Evolutionary conservation across 2,329 filamentous ascomycete genomes (phyloP).

Genomic region (Sphaerulina populicola): DNA sequence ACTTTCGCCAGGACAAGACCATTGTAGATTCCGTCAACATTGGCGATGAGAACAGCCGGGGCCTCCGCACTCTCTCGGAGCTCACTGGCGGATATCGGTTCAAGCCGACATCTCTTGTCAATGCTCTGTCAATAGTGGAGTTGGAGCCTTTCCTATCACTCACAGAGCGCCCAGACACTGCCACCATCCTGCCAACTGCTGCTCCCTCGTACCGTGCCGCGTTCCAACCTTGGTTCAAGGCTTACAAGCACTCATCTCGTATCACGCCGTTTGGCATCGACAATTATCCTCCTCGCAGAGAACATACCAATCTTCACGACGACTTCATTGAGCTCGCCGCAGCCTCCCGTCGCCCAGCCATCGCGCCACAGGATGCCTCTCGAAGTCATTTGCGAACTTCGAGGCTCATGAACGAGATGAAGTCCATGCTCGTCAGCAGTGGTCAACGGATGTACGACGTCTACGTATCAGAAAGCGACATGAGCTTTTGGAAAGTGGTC

Average conservation of each 20-base stretch:
- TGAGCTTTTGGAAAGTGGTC: conserved; percentile 37
- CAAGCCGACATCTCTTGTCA: conserved; percentile 30
- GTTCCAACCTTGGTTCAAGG: conserved; percentile 14
- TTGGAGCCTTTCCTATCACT: conserved; percentile 34
- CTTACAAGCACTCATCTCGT: conserved; percentile 1
- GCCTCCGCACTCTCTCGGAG: conserved; percentile 29
- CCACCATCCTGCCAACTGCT: conserved; percentile 6
- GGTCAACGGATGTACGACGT: conserved; percentile 33
- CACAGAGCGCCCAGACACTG: conserved; percentile 29
- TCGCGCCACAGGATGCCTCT: neutral
- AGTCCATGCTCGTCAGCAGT: conserved; percentile 25
- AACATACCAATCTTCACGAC: conserved; percentile 30
- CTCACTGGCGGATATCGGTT: conserved; percentile 34
- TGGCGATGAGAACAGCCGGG: conserved; percentile 25
- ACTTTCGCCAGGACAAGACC: conserved; percentile 25
- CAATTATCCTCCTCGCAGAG: conserved; percentile 29
- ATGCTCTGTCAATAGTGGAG: conserved; percentile 34
- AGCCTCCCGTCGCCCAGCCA: neutral
- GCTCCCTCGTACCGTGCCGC: neutral
- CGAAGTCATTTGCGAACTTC: conserved; percentile 25
- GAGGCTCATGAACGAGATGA: conserved; percentile 32
- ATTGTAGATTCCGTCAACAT: conserved; percentile 34
- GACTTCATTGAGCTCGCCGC: conserved; percentile 26
- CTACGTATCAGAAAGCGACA: conserved; percentile 35
- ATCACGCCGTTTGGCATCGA: conserved; percentile 28